A percentile compares a stretch with the other conserved stretches of the same genome.
Conservation (phyloP, 2,329 filamentous ascomycete species). For the Gyromitra esculenta region DNA sequence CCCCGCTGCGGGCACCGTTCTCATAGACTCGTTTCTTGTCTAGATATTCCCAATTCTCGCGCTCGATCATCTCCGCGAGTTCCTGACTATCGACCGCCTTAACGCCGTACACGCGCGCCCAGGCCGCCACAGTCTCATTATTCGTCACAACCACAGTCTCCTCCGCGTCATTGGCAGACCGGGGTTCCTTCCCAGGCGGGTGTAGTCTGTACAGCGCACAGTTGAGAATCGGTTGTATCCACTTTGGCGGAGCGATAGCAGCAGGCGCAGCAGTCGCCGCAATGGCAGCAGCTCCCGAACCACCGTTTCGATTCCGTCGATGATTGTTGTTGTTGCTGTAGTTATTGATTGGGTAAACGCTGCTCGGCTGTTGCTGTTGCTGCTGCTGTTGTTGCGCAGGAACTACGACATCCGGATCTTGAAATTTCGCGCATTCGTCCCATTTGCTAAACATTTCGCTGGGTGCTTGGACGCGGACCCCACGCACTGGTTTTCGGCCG, state of each 20-base stretch:
- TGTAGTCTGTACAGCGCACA: constrained; percentile 55
- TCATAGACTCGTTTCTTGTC: constrained; percentile 56
- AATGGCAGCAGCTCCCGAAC: constrained; percentile 31
- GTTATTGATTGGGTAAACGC: too few relatives aligned
- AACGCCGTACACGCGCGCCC: constrained; percentile 57
- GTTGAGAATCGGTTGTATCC: constrained; percentile 57
- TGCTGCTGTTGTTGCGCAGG: not conserved
- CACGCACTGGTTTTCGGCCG: constrained; percentile 62
- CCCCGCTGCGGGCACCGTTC: constrained; percentile 20
- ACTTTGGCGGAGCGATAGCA: constrained; percentile 49
- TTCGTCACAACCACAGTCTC: constrained; percentile 57
- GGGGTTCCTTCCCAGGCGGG: constrained; percentile 42
- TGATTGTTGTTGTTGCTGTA: not conserved
- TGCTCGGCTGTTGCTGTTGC: constrained; percentile 25
- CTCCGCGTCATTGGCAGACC: constrained; percentile 39
- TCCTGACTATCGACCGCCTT: constrained; percentile 53
- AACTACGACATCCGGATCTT: constrained; percentile 30
- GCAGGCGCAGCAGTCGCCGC: constrained; percentile 4
- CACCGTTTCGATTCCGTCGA: constrained; percentile 21
- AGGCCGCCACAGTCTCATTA: constrained; percentile 55
- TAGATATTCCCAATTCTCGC: constrained; percentile 55
- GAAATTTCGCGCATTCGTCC: constrained; percentile 55
- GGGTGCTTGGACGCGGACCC: constrained; percentile 64
- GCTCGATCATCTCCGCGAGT: constrained; percentile 52
- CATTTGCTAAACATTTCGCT: constrained; percentile 64